Percentiles rank a stretch among this genome's conserved stretches.
These are phyloP conservation scores for Phytopythium chamaehyphon DNA, from an alignment of 352 stramenopile species.

Conservation along the genomic window DNA sequence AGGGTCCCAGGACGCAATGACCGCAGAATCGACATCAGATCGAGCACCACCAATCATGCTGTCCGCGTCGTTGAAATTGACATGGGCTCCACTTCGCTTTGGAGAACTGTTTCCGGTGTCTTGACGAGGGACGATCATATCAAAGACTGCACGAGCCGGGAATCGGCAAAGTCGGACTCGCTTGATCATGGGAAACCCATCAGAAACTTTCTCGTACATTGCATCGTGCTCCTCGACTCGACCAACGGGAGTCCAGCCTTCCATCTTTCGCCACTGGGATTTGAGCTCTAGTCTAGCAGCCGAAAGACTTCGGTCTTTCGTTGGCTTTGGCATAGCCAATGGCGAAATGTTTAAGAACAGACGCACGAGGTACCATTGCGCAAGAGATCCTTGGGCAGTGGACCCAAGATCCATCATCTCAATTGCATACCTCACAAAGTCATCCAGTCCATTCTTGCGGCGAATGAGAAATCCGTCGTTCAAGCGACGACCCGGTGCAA, in stretches of 20 bases:
- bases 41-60: not conserved
- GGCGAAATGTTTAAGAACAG: slow-evolving; percentile 60
- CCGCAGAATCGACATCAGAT: too few relatives aligned
- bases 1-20: slow-evolving; percentile 19
- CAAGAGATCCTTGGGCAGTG: slow-evolving; percentile 36
- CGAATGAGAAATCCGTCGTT: slow-evolving; percentile 55
- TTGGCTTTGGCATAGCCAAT: slow-evolving; percentile 15
- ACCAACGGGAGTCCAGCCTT: slow-evolving; percentile 31
- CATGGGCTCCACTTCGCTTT: not conserved
- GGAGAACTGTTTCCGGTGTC: slow-evolving; percentile 3
- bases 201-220: slow-evolving; percentile 46
- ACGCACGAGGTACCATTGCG: slow-evolving; percentile 65
- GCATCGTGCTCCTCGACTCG: slow-evolving; percentile 37
- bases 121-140: slow-evolving; percentile 38
- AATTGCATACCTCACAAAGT: slow-evolving; percentile 55
- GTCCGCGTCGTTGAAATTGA: not conserved
- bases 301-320: slow-evolving; percentile 51
- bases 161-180: slow-evolving; percentile 53
- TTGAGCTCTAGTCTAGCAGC: slow-evolving; percentile 51
- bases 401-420: slow-evolving; percentile 55
- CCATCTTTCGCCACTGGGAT: slow-evolving; percentile 28
- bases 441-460: slow-evolving; percentile 60
- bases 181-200: slow-evolving; percentile 71
- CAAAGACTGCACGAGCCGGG: slow-evolving; percentile 64
- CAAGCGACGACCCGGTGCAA: slow-evolving; percentile 5